Evolutionary conservation across 139 green algal species (phyloP), one percentile per base, ranked within the genome.

Genomic region (Zygnema cylindricum): DNA sequence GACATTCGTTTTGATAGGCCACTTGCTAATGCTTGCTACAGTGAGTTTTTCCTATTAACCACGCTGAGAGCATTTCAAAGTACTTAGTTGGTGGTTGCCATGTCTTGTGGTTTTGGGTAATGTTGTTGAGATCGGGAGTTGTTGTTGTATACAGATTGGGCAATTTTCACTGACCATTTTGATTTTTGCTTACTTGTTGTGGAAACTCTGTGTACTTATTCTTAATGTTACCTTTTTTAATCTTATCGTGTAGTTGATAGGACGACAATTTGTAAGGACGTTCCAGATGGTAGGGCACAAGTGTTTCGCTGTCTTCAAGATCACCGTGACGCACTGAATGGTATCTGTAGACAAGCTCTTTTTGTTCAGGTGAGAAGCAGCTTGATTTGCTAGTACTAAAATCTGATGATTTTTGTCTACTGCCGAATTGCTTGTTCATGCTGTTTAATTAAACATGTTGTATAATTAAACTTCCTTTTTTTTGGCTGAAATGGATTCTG

Each of bases 1-100:
- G 96, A 98, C 92, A 95, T 98, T 57, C 94, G 96, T 0, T 96
- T 98, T 49, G 92, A 98, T 40, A 90, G 94, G 32, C 92, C 94
- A 0, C 91, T 98, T 1, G 85, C 84, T 69, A 32, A 86, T 54
- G 84, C 38, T 21, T 89, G 71, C 71, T 16, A 86, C 36, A 21
- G n/a, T 69, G 21, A 69, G 71, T 84, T 30, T 63, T 63, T 25
- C 57, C 57, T 73, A n/a, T n/a, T n/a, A n/a, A n/a, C n/a, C n/a
- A n/a, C n/a, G n/a, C n/a, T n/a, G n/a, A n/a, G n/a, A n/a, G n/a
- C n/a, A n/a, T n/a, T n/a, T n/a, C n/a, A n/a, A n/a, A n/a, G n/a
- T n/a, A n/a, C n/a, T n/a, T n/a, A n/a, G n/a, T n/a, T n/a, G n/a
- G n/a, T n/a, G n/a, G n/a, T n/a, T n/a, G n/a, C n/a, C n/a, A n/a